A percentile compares a stretch with the other conserved stretches of the same genome.
These are phyloP conservation scores for Talaromyces islandicus DNA, from an alignment of 2,329 filamentous ascomycete genomes.

Conservation along the genomic window DNA sequence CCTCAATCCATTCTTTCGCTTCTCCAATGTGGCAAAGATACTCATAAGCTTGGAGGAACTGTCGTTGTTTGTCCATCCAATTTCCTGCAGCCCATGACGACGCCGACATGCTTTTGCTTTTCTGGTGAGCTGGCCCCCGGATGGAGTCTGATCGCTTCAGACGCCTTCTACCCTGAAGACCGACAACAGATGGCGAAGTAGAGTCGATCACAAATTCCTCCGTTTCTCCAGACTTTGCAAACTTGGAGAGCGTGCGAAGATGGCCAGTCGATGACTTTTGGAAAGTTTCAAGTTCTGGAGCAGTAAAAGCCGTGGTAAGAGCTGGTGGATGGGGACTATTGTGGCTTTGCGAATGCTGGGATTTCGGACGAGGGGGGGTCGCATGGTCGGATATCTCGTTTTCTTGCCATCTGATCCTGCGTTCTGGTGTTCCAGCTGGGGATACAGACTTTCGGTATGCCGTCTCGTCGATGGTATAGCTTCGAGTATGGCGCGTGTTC, in stretches of 20 bases:
- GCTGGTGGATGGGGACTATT: constrained; percentile 25
- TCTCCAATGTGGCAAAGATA: constrained; percentile 98
- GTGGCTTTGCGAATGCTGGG: constrained; percentile 25
- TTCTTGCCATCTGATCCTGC: constrained; percentile 23
- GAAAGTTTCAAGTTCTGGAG: constrained; percentile 72
- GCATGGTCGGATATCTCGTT: constrained; percentile 21
- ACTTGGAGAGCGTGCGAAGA: constrained; percentile 76
- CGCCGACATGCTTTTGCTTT: constrained; percentile 30
- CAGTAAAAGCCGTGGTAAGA: constrained; percentile 46
- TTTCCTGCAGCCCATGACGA: constrained; percentile 77
- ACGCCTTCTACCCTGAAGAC: constrained; percentile 74
- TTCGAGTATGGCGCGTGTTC: constrained; percentile 44
- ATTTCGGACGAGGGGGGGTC: constrained; percentile 22
- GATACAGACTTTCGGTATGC: constrained; percentile 27
- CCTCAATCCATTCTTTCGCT: constrained; percentile 98
- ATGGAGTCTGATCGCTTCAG: constrained; percentile 64
- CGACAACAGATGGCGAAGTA: constrained; percentile 77
- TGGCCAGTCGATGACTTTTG: constrained; percentile 87
- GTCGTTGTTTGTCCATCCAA: constrained; percentile 98
- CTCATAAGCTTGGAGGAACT: constrained; percentile 94
- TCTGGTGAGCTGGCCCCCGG: constrained; percentile 39
- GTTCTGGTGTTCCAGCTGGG: constrained; percentile 27
- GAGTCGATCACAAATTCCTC: constrained; percentile 77
- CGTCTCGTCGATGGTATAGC: constrained; percentile 58
- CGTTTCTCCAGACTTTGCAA: constrained; percentile 67